Conservation (phyloP, 2,329 filamentous ascomycete species). For the Verticillium longisporum region DNA sequence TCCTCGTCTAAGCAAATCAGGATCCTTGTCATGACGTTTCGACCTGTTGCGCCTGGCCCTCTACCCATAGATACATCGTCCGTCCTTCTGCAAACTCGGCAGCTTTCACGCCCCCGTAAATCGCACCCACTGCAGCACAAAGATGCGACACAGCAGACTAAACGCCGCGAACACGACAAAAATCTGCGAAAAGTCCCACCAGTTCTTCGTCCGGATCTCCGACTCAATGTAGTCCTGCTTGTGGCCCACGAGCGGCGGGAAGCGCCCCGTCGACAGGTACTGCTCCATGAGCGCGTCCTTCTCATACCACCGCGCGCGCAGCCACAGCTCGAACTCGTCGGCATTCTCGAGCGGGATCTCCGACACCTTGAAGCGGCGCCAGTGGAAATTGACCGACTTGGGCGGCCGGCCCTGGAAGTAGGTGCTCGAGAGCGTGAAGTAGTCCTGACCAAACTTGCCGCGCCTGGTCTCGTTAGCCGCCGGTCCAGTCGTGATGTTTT, state of each 20-base stretch:
- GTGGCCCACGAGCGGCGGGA: constrained; percentile 59
- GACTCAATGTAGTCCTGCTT: constrained; percentile 47
- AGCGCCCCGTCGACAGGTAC: constrained; percentile 69
- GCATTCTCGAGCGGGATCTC: constrained; percentile 75
- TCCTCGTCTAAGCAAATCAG: too few relatives aligned
- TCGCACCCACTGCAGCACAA: constrained; percentile 18
- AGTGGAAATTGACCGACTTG: constrained; percentile 95
- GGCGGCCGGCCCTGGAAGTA: constrained; percentile 85
- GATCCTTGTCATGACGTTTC: too few relatives aligned
- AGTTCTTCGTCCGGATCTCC: constrained; percentile 45
- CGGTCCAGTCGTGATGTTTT: too few relatives aligned
- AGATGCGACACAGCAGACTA: constrained; percentile 32
- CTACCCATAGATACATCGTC: neutral
- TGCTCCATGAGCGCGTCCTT: constrained; percentile 87
- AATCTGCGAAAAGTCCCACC: constrained; percentile 49
- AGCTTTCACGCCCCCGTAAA: neutral
- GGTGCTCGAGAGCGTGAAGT: constrained; percentile 79
- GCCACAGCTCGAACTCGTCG: constrained; percentile 75
- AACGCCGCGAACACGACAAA: constrained; percentile 42
- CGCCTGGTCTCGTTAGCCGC: constrained; percentile 39
- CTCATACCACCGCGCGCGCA: constrained; percentile 80
- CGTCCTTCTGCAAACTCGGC: neutral
- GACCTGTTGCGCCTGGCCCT: neutral
- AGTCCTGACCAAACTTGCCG: constrained; percentile 80
- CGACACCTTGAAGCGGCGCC: constrained; percentile 74